These are phyloP conservation scores for Scheffersomyces quercinus DNA, from an alignment of 1,139 yeast genomes.

Conservation along the genomic window DNA sequence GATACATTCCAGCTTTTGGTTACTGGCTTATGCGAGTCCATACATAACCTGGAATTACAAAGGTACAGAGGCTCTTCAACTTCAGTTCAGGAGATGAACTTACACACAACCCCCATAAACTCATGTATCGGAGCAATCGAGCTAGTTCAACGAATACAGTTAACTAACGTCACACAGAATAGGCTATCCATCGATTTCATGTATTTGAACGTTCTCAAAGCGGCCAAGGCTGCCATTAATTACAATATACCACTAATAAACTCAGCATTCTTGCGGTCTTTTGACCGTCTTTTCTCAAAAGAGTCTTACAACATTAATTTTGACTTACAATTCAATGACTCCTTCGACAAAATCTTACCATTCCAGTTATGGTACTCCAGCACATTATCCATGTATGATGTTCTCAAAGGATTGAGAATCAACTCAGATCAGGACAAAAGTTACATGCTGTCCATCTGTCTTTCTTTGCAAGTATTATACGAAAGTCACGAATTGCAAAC, in stretches of 20 bases:
- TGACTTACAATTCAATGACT: constrained; percentile 11
- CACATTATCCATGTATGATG: constrained; percentile 43
- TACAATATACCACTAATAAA: constrained; percentile 33
- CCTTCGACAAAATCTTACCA: constrained; percentile 29
- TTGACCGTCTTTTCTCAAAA: constrained; percentile 36
- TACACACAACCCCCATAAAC: constrained; percentile 18
- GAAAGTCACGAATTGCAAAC: constrained; percentile 43
- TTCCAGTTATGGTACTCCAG: constrained; percentile 53
- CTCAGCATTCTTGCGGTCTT: constrained; percentile 31
- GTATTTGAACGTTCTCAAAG: constrained; percentile 24
- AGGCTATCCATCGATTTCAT: constrained; percentile 19
- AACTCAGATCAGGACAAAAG: constrained; percentile 33
- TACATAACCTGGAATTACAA: constrained; percentile 28
- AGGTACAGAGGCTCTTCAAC: constrained; percentile 11
- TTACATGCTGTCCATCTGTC: constrained; percentile 38
- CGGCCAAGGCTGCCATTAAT: constrained; percentile 21
- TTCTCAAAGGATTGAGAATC: constrained; percentile 20
- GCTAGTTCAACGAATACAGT: constrained; percentile 22
- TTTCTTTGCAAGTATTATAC: constrained; percentile 33
- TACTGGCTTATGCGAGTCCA: constrained; percentile 23
- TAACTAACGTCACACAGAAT: constrained; percentile 16
- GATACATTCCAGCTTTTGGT: constrained; percentile 21
- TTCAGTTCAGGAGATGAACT: constrained; percentile 2
- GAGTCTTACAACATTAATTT: constrained; percentile 21
- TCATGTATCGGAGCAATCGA: constrained; percentile 54